A percentile compares a stretch with the other conserved stretches of the same genome.
Conservation (phyloP, 2,329 filamentous ascomycete genomes). For the Cladosporium phlei region DNA sequence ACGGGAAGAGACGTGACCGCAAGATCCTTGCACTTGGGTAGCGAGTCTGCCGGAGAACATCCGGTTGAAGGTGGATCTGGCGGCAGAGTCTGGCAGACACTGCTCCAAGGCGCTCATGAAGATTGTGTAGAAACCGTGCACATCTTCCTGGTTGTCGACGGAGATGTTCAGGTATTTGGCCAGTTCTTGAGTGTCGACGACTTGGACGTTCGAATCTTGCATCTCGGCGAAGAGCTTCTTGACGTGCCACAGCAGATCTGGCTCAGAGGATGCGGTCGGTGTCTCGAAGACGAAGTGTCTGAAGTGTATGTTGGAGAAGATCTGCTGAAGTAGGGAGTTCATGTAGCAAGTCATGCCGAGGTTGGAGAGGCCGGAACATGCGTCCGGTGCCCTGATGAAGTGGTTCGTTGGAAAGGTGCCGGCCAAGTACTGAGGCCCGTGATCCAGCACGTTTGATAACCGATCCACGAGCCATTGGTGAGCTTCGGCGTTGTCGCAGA, state of each 20-base stretch:
- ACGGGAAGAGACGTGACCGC: conserved; percentile 84
- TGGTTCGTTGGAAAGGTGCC: conserved; percentile 29
- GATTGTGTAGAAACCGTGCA: conserved; percentile 94
- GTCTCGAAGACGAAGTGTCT: conserved; percentile 70
- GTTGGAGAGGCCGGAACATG: conserved; percentile 65
- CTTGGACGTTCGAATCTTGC: conserved; percentile 74
- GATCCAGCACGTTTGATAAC: not conserved
- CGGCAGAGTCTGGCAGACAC: conserved; percentile 63
- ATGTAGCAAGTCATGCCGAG: conserved; percentile 95
- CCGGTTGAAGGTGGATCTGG: conserved; percentile 67
- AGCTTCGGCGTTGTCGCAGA: not conserved
- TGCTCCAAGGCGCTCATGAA: conserved; percentile 88
- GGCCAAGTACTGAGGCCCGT: not conserved
- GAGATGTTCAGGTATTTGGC: conserved; percentile 78
- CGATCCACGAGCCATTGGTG: conserved; percentile 7
- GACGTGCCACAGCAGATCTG: conserved; percentile 69
- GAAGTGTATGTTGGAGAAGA: conserved; percentile 93
- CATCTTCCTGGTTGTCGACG: conserved; percentile 90
- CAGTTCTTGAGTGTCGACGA: conserved; percentile 66
- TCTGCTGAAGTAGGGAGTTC: conserved; percentile 87
- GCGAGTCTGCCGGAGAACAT: conserved; percentile 91
- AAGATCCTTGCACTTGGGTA: conserved; percentile 93
- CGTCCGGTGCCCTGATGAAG: conserved; percentile 36
- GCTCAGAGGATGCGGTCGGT: conserved; percentile 48
- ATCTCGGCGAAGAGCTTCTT: conserved; percentile 78